Base-by-base conservation (phyloP, 2,329 filamentous ascomycete genomes). In the Phyllosticta capitalensis region DNA sequence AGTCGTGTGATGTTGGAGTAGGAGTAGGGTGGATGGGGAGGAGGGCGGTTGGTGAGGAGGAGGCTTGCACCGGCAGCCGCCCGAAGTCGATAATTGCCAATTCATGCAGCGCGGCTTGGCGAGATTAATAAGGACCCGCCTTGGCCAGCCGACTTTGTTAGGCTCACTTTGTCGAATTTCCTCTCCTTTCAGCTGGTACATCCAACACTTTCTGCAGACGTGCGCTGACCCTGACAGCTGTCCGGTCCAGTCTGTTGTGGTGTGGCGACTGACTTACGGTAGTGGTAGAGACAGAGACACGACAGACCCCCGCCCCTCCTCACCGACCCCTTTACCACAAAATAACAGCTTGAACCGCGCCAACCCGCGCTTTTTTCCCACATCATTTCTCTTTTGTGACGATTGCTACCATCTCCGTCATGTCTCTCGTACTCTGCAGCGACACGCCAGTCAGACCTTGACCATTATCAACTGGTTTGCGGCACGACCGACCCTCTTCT, bases 81-180 rank as follows among this genome's bases (percentile, higher is more conserved):
- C 58, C 58, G 56, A 57, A 60, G 54, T 56, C 58, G 58, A 60
- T 54, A 60, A 53, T 60, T 52, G 45, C 45, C 30, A 45, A 30
- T 51, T 57, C 58, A 59, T 59, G 58, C 49, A 58, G 45, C 24
- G 50, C 24, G 50, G 57, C 57, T 59, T 59, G 57, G 57, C 57
- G 48, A 52, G 58, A 59, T 59, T 52, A 59, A 55, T 59, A 59
- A 59, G 54, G 54, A 53, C 58, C 50, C 50, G 50, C 38, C 38
- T 45, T 45, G 38, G 38, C 38, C 38, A 45, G 38, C 38, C 38
- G n/a, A 45, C 7, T 45, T 14, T 19, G 4, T 4, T n/a, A 45
- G 38, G 38, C 38, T 45, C 38, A 45, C 38, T 17, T n/a, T n/a
- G 14, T n/a, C n/a, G 12, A 7, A n/a, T 45, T 17, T n/a, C 14